Conservation (phyloP, 495 filamentous ascomycete species). For the Podospora australis region DNA sequence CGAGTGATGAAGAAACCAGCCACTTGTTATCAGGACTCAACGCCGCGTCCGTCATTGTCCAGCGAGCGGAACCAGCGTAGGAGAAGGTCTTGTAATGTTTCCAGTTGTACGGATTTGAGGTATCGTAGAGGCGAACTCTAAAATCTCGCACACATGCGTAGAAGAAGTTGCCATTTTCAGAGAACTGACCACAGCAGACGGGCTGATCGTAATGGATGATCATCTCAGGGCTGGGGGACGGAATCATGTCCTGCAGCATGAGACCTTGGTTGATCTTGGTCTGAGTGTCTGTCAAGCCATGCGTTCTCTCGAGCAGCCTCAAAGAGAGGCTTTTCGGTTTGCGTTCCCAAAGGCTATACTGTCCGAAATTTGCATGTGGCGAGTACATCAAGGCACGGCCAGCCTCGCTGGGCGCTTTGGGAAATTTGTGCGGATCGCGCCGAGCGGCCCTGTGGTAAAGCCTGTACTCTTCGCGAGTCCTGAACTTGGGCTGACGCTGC, state of each 20-base stretch:
- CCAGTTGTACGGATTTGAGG: conserved; percentile 92
- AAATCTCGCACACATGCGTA: conserved; percentile 94
- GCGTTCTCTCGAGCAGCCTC: conserved; percentile 70
- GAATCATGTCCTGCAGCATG: conserved; percentile 58
- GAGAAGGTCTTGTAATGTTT: conserved; percentile 88
- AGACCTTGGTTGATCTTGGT: conserved; percentile 52
- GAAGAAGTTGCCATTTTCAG: conserved; percentile 95
- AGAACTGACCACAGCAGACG: conserved; percentile 95
- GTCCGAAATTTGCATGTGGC: conserved; percentile 72
- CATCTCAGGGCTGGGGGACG: conserved; percentile 71
- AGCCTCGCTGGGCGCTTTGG: conserved; percentile 70
- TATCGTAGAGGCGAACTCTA: conserved; percentile 93
- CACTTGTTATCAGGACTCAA: conserved; percentile 88
- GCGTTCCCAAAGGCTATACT: conserved; percentile 48
- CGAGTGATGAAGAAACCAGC: conserved; percentile 82
- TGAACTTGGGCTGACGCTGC: no score
- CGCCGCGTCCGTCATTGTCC: conserved; percentile 93
- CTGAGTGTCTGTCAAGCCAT: conserved; percentile 53
- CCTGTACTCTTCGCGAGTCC: no score
- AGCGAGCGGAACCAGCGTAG: conserved; percentile 80
- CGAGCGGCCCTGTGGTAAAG: no score
- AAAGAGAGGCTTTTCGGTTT: conserved; percentile 51
- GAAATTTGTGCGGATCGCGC: conserved; percentile 51
- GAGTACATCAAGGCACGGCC: conserved; percentile 72
- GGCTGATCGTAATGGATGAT: conserved; percentile 79